Evolutionary conservation across 805 yeast species (phyloP).

Genomic region (Yarrowia osloensis): DNA sequence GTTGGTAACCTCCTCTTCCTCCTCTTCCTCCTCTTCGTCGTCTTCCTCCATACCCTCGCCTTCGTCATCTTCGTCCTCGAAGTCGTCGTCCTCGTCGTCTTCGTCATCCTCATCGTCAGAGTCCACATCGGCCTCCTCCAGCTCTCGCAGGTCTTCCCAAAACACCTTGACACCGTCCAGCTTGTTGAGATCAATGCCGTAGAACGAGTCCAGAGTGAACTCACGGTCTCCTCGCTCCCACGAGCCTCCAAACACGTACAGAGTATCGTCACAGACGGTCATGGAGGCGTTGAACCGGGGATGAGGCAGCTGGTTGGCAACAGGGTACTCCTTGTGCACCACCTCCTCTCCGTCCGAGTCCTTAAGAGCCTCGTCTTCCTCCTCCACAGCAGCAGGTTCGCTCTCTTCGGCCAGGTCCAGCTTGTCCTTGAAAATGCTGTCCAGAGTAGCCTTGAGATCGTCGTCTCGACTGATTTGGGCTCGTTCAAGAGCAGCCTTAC

Average conservation of each 20-base stretch:
- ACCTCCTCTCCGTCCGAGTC: conserved; percentile 47
- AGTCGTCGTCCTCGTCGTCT: conserved; percentile 74
- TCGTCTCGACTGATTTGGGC: conserved; percentile 54
- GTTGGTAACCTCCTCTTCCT: conserved; percentile 58
- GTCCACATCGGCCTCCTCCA: conserved; percentile 50
- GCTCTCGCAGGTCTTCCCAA: conserved; percentile 79
- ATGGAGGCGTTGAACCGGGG: conserved; percentile 84
- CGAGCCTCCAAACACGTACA: conserved; percentile 86
- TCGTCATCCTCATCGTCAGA: conserved; percentile 59
- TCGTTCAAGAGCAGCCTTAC: conserved; percentile 53
- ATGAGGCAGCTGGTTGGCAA: conserved; percentile 72
- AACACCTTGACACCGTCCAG: conserved; percentile 83
- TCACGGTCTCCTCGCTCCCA: conserved; percentile 90
- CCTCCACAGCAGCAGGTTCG: conserved; percentile 44
- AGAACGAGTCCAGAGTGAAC: conserved; percentile 78
- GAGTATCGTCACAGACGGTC: conserved; percentile 78
- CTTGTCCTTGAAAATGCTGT: conserved; percentile 44
- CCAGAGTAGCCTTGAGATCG: conserved; percentile 79
- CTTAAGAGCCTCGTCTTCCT: conserved; percentile 36
- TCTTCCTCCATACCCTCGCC: conserved; percentile 48
- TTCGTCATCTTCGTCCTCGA: conserved; percentile 58
- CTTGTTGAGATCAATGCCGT: conserved; percentile 80
- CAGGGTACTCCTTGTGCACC: conserved; percentile 53
- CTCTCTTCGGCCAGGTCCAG: conserved; percentile 45
- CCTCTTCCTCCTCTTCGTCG: conserved; percentile 55